These are phyloP conservation scores for Rhododendron molle DNA, from an alignment of 148 eudicot genomes.

Conservation along the genomic window DNA sequence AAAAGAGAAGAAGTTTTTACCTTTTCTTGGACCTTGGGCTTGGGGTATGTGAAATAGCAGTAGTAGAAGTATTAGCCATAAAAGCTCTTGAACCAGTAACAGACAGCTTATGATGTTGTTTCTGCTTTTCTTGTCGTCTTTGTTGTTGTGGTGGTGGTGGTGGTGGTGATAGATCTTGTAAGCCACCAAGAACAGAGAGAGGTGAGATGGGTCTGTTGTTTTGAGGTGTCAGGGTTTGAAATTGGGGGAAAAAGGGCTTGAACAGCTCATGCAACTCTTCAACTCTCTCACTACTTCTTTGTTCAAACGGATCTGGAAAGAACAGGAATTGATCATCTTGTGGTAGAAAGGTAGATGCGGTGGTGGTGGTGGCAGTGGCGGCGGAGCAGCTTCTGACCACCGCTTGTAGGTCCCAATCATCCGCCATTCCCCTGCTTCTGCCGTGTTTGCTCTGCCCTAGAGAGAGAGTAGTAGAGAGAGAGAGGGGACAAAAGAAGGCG, in stretches of 20 bases:
- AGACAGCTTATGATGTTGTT: constrained; percentile 14
- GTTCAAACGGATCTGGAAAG: constrained; percentile 33
- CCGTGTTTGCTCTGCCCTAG: background rate
- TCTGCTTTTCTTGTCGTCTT: background rate
- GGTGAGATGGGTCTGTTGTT: constrained; percentile 26
- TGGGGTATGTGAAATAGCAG: constrained; percentile 11
- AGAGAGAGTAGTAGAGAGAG: constrained; percentile 5
- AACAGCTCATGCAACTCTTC: constrained; percentile 43
- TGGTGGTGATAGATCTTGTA: constrained; percentile 22
- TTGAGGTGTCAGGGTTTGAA: constrained; percentile 18
- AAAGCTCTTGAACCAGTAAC: background rate
- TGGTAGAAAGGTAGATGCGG: constrained; percentile 1
- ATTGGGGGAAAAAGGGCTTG: constrained; percentile 35
- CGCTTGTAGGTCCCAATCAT: constrained; percentile 84
- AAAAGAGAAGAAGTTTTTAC: constrained; percentile 22
- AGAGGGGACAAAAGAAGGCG: constrained; percentile 1
- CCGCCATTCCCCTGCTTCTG: constrained; percentile 27
- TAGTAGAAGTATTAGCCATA: background rate
- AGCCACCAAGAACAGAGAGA: constrained; percentile 31
- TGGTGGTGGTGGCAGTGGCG: constrained; percentile 34
- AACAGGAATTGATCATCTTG: constrained; percentile 4
- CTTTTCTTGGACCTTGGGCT: constrained; percentile 66
- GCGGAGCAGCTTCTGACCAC: constrained; percentile 65
- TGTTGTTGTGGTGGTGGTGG: background rate
- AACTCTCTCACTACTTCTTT: constrained; percentile 8